A percentile compares a stretch with the other conserved stretches of the same genome.
phyloP scores from a whole-genome alignment of 2,329 filamentous ascomycete species.

The Curvularia hawaiiensis region DNA sequence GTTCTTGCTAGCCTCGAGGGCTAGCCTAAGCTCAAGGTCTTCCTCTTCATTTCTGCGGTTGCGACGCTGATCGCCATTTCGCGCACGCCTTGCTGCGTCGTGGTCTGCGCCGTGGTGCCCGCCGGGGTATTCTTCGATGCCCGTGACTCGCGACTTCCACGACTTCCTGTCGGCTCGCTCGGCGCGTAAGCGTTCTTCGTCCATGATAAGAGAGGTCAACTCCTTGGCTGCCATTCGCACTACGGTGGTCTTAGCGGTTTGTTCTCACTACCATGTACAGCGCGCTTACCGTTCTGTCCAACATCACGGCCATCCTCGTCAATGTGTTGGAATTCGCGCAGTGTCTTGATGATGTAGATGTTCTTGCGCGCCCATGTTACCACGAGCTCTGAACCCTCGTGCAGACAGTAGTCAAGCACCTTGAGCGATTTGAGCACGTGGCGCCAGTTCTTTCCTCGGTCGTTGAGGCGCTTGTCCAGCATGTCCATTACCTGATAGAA shows the following conservation, averaged over 20 bases:
- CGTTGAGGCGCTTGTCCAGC: constrained; percentile 97
- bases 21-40: constrained; percentile 87
- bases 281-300: constrained; percentile 83
- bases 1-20: constrained; percentile 91
- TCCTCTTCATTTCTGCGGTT: constrained; percentile 72
- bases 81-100: constrained; percentile 48
- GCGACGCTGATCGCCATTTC: constrained; percentile 43
- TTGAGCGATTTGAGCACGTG: constrained; percentile 98
- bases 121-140: constrained; percentile 79
- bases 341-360: constrained; percentile 97
- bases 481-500: constrained; percentile 99
- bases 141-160: constrained; percentile 96
- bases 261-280: not conserved
- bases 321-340: constrained; percentile 95
- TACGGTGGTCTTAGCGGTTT: constrained; percentile 49
- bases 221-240: constrained; percentile 97
- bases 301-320: constrained; percentile 96
- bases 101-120: constrained; percentile 38
- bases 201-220: constrained; percentile 85
- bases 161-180: constrained; percentile 90
- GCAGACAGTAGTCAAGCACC: constrained; percentile 95
- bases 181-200: constrained; percentile 88
- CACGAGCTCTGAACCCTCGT: constrained; percentile 94
- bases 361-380: constrained; percentile 99
- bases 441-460: constrained; percentile 99